These are phyloP conservation scores for Striga hermonthica DNA, from an alignment of 305 asterid genomes.

Conservation along the genomic window DNA sequence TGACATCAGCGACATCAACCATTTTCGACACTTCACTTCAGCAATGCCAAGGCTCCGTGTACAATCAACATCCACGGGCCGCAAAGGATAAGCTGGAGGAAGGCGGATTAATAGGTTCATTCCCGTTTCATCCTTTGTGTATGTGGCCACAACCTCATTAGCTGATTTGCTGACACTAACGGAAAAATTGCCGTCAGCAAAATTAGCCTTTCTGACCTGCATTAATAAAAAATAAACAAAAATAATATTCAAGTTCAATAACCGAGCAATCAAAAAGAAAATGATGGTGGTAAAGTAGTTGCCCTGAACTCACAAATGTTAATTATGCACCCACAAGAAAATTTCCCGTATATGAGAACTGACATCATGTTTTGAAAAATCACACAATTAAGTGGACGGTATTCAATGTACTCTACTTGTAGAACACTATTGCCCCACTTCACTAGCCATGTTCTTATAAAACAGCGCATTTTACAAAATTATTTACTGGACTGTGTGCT, in stretches of 20 bases:
- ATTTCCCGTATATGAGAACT: background rate
- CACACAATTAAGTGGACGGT: too few species aligned
- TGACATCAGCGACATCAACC: conserved; percentile 91
- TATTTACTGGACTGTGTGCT: background rate
- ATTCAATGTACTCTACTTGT: too few species aligned
- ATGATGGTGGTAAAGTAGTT: background rate
- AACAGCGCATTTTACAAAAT: too few species aligned
- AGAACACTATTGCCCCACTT: too few species aligned
- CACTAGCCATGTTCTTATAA: too few species aligned
- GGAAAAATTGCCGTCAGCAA: conserved; percentile 85
- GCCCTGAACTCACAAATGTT: background rate
- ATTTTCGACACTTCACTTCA: conserved; percentile 85
- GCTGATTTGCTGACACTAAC: conserved; percentile 90
- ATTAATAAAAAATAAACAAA: conserved; percentile 31
- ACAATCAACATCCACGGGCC: conserved; percentile 87
- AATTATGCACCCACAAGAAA: background rate
- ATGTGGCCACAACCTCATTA: conserved; percentile 94
- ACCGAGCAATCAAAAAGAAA: conserved; percentile 6
- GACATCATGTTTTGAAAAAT: background rate
- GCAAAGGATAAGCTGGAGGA: conserved; percentile 92
- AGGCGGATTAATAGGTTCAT: conserved; percentile 96
- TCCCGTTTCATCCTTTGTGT: conserved; percentile 92
- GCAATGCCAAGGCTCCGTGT: conserved; percentile 92
- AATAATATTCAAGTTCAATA: conserved; percentile 3
- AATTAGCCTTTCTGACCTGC: conserved; percentile 84